A percentile compares a stretch with the other conserved stretches of the same genome.
These are phyloP conservation scores for Mallotus repandus DNA, from an alignment of 441 rosid species.

Conservation along the genomic window DNA sequence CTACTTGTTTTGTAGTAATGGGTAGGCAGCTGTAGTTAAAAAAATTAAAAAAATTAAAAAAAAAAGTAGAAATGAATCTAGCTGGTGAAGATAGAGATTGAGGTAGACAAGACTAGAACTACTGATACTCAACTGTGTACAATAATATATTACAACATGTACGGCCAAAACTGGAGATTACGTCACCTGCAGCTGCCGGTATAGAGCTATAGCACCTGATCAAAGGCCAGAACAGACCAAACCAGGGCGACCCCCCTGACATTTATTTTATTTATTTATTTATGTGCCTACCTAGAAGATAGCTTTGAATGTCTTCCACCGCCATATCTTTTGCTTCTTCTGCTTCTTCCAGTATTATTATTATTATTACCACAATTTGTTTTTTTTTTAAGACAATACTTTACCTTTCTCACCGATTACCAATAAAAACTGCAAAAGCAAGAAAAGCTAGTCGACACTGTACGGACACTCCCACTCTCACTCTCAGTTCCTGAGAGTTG, in stretches of 20 bases:
- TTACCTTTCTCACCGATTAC: constrained; percentile 20
- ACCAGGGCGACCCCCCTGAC: neutral
- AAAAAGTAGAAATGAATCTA: neutral
- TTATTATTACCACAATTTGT: neutral
- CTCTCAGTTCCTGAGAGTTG: neutral
- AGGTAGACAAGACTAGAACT: constrained; percentile 4
- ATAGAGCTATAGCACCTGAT: neutral
- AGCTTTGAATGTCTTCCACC: constrained; percentile 33
- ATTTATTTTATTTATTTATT: neutral
- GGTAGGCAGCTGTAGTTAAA: too few relatives aligned
- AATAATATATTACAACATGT: constrained; percentile 12
- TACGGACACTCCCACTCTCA: neutral
- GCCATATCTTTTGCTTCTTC: constrained; percentile 44
- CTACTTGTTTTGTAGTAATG: too few relatives aligned
- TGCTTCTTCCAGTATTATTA: too few relatives aligned
- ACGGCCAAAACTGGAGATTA: constrained; percentile 25
- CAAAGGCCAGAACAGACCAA: too few relatives aligned
- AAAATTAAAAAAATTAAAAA: too few relatives aligned
- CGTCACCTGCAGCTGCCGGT: constrained; percentile 29
- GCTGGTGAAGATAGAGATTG: neutral
- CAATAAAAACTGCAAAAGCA: constrained; percentile 16
- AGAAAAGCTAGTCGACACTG: constrained; percentile 14
- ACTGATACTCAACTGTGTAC: neutral
- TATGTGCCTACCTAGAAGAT: neutral
- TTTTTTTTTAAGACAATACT: neutral